These are phyloP conservation scores for Elsinoe perseae DNA, from an alignment of 2,329 filamentous ascomycete genomes.

Conservation along the genomic window DNA sequence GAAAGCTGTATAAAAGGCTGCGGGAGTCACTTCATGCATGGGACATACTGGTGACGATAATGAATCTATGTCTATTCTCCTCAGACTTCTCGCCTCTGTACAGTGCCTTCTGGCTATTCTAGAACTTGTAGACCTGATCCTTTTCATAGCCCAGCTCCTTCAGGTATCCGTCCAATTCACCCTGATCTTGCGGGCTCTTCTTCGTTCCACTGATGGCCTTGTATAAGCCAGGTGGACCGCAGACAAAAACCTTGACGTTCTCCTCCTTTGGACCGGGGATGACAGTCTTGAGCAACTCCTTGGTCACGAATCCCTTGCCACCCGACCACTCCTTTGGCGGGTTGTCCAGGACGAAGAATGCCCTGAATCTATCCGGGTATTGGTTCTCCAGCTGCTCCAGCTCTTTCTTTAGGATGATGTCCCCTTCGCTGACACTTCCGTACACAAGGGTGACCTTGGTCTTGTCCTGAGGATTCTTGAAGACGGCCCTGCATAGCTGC, in stretches of 20 bases:
- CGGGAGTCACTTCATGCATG: neutral
- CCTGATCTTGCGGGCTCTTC: slow-evolving; percentile 88
- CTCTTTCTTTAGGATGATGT: slow-evolving; percentile 85
- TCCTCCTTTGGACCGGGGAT: slow-evolving; percentile 84
- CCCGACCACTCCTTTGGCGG: slow-evolving; percentile 72
- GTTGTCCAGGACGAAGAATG: slow-evolving; percentile 88
- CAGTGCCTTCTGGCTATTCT: slow-evolving; percentile 25
- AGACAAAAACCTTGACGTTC: slow-evolving; percentile 95
- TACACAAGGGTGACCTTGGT: slow-evolving; percentile 96
- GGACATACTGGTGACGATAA: neutral
- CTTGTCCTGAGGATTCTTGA: slow-evolving; percentile 93
- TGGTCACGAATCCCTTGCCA: slow-evolving; percentile 68
- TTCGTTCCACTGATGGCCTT: slow-evolving; percentile 85
- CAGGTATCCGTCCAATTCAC: slow-evolving; percentile 73
- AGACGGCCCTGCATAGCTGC: slow-evolving; percentile 84
- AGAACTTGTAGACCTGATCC: slow-evolving; percentile 97
- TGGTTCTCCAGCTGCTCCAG: slow-evolving; percentile 83
- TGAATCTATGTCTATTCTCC: neutral
- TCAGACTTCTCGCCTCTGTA: neutral
- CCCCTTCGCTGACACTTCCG: slow-evolving; percentile 80
- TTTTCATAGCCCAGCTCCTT: slow-evolving; percentile 76
- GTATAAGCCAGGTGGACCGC: slow-evolving; percentile 86
- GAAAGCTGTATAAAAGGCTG: neutral
- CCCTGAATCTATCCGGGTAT: slow-evolving; percentile 88
- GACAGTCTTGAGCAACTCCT: slow-evolving; percentile 90